Evolutionary conservation across 108 stramenopile genomes (phyloP), one percentile per base, ranked within the genome.

Genomic region (Fragilaria crotonensis): DNA sequence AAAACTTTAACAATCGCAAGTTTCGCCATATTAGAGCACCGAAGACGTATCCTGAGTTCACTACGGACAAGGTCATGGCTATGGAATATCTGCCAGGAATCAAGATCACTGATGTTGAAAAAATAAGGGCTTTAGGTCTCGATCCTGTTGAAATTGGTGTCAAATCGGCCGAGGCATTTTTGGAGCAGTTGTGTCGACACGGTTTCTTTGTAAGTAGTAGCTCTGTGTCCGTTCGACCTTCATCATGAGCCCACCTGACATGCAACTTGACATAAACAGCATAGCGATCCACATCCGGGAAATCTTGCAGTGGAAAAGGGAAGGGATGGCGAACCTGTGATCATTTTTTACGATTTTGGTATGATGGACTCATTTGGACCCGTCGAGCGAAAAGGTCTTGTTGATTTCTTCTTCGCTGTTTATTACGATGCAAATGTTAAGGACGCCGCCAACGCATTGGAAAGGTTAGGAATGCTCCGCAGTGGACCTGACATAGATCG

Each of bases 341-440:
- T 98, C 14, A 95, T 98, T 5, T 98, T 95, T 73, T 98, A 97
- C 58, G 97, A 98, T 68, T 98, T 97, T 75, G 97, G 95, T 21
- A 98, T 98, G 97, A 98, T 98, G 97, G 96, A 98, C 70, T 84
- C 83, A 46, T 89, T 98, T 57, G 86, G 82, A 21, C 48, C 64
- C 2, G 66, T 70, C 2, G 80, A 87, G 36, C 57, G 90, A 57
- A 89, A 89, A 59, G 89, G 85, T 2, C 75, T 95, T 41, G 89
- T 95, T 18, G 90, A 95, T 48, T 90, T 95, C 48, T 81, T 87
- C 68, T 95, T 91, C 62, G 89, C 93, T 23, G 66, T 93, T n/a
- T 95, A 90, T 58, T 90, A 90, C 59, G 90, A 95, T 62, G 72
- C 82, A 25, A 80, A 94, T 58, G 90, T 87, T 51, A 95, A 90